phyloP scores from a whole-genome alignment of 306 rosid genomes.

The Cyclanthera cordifolia region DNA sequence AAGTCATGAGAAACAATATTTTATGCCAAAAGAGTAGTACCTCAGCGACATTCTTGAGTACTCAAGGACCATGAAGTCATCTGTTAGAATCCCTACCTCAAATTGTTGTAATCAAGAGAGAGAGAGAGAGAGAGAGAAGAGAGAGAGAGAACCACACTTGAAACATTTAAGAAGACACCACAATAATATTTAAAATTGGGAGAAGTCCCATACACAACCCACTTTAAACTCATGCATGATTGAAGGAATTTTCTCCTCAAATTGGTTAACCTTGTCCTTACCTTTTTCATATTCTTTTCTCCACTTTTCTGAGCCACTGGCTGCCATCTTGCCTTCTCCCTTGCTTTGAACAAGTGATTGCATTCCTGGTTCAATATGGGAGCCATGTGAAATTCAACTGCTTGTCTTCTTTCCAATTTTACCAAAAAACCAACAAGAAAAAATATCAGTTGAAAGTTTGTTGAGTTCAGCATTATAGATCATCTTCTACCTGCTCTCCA shows the following conservation, averaged over 20 bases:
- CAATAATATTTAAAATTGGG: not conserved
- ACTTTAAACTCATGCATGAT: constrained; percentile 42
- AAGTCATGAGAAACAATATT: no score
- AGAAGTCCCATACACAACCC: not conserved
- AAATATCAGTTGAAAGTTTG: constrained; percentile 25
- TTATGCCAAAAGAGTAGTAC: no score
- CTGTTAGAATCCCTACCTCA: no score
- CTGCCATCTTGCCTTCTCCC: constrained; percentile 34
- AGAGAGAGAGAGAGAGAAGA: no score
- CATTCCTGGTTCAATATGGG: not conserved
- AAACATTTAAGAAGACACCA: no score
- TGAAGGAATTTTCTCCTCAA: constrained; percentile 57
- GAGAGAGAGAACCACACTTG: no score
- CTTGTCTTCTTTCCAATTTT: not conserved
- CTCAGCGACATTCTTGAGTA: no score
- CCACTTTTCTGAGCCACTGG: constrained; percentile 35
- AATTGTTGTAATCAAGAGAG: no score
- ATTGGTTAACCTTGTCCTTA: constrained; percentile 26
- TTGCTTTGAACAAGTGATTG: constrained; percentile 6
- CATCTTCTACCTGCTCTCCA: constrained; percentile 23
- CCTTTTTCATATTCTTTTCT: constrained; percentile 40
- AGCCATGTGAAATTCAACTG: not conserved
- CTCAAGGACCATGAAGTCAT: no score
- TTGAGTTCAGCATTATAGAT: constrained; percentile 30
- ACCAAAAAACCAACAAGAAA: not conserved